Percentiles rank a stretch among this genome's conserved stretches.
Conservation (phyloP, 2,329 filamentous ascomycete genomes). For the Trichoderma pleuroti region DNA sequence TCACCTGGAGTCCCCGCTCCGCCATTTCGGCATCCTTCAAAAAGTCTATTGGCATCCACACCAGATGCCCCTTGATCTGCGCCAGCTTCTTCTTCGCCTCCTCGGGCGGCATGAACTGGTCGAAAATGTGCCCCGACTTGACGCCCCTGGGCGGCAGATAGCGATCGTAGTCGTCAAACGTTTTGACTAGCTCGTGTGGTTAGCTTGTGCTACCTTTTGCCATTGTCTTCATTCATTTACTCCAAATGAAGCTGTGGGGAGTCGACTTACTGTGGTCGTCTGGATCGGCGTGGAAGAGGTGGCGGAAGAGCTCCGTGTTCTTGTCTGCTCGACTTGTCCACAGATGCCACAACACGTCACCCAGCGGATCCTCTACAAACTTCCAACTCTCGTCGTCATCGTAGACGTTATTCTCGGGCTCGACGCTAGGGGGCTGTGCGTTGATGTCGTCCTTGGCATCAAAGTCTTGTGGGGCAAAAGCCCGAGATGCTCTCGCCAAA, state of each 20-base stretch:
- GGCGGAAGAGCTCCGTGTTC: slow-evolving; percentile 73
- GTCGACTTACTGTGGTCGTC: slow-evolving; percentile 67
- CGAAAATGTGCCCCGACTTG: slow-evolving; percentile 83
- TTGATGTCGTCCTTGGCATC: slow-evolving; percentile 67
- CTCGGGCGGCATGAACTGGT: slow-evolving; percentile 67
- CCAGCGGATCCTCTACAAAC: slow-evolving; percentile 68
- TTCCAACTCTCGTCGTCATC: slow-evolving; percentile 59
- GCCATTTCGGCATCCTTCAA: slow-evolving; percentile 83
- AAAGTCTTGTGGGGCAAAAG: slow-evolving; percentile 69
- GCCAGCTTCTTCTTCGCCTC: slow-evolving; percentile 74
- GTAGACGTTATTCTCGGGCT: slow-evolving; percentile 61
- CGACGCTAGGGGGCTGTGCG: slow-evolving; percentile 65
- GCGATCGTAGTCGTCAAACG: slow-evolving; percentile 81
- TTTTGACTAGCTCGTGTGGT: slow-evolving; percentile 60
- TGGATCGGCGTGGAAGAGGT: slow-evolving; percentile 82
- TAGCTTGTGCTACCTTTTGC: background rate
- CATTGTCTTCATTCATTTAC: background rate
- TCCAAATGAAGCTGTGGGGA: background rate
- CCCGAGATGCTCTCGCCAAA: slow-evolving; percentile 90
- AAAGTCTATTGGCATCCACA: slow-evolving; percentile 94
- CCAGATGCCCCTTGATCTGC: slow-evolving; percentile 79
- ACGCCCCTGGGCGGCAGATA: slow-evolving; percentile 68
- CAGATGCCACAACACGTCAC: slow-evolving; percentile 61
- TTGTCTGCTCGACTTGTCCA: slow-evolving; percentile 67
- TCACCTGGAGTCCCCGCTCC: slow-evolving; percentile 81